A percentile compares a stretch with the other conserved stretches of the same genome.
Evolutionary conservation across 1,284 basidiomycete species (phyloP).

Genomic region (Blastosporella zonata): DNA sequence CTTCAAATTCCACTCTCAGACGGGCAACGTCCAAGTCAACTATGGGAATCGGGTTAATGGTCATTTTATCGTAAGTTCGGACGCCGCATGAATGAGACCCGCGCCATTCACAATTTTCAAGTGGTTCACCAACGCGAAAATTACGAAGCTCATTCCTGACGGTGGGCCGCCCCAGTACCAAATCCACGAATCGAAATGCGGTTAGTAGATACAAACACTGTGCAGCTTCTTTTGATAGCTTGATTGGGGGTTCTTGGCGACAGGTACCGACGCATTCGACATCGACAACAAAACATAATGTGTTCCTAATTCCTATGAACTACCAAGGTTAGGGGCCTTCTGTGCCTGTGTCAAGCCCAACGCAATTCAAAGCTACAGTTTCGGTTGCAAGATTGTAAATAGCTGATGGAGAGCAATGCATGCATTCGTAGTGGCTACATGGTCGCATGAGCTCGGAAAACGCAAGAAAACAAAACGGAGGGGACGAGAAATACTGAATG

Average conservation of each 20-base stretch:
- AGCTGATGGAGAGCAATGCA: no score
- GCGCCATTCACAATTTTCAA: not conserved
- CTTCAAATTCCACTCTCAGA: slow-evolving; percentile 13
- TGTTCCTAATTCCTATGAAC: no score
- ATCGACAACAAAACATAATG: not conserved
- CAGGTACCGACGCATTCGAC: not conserved
- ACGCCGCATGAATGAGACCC: not conserved
- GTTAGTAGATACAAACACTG: not conserved
- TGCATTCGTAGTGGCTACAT: no score
- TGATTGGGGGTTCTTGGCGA: not conserved
- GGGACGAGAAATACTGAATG: no score
- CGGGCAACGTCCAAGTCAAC: slow-evolving; percentile 13
- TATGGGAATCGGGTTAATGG: slow-evolving; percentile 11
- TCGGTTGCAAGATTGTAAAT: no score
- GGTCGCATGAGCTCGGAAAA: no score
- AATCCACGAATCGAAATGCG: slow-evolving; percentile 14
- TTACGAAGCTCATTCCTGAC: slow-evolving; percentile 13
- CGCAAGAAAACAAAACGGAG: no score
- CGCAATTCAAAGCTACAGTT: no score
- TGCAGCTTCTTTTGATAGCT: not conserved
- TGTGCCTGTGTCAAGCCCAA: no score
- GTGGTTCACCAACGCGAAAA: slow-evolving; percentile 11
- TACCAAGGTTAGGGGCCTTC: no score
- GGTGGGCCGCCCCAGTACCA: slow-evolving; percentile 6
- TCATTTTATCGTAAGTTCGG: slow-evolving; percentile 12